Evolutionary conservation across 805 yeast genomes (phyloP), one percentile per base, ranked within the genome.

Genomic region (Torulaspora quercuum): DNA sequence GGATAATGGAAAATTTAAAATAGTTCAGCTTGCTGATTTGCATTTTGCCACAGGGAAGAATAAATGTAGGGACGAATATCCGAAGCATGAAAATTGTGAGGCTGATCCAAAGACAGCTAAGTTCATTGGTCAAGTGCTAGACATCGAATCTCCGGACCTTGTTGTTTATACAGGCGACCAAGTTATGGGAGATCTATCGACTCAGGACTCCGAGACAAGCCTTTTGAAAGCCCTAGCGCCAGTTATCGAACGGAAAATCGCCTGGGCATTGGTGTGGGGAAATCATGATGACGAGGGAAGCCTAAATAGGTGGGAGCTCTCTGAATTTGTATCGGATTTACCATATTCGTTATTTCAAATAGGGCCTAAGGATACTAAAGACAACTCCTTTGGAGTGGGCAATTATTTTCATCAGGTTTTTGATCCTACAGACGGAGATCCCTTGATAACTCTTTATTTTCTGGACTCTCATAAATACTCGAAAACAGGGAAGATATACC

Each of bases 261-360:
- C 97, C 3, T 92, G 75, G 68, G 90, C 96, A 0, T 70, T 83
- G 46, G 78, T 80, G 6, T 71, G 90, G 67, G 98, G 98, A 0
- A 92, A 92, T 58, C 98, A 92, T 57, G 98, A 92, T 58, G 92
- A 82, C 53, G 95, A 89, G 62, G 90, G 95, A 0, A 72, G 80
- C 3, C 49, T 87, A 39, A 44, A 67, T 10, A 71, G 95, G 25
- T 55, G 62, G 37, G 75, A 78, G 46, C 52, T 87, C 26, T 82
- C 88, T 76, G 52, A 67, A 3, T 52, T 83, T 5, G 68, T 76
- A 3, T 46, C 66, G 6, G 49, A 62, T 1, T 63, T 90, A 33
- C 98, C 97, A 0, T 83, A 70, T 56, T 81, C 85, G 1, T 41
- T 81, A 9, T 72, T 87, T 0, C 52, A 58, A 15, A 45, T 70